These are phyloP conservation scores for Curvularia spicifera DNA, from an alignment of 2,329 filamentous ascomycete species.

Conservation along the genomic window DNA sequence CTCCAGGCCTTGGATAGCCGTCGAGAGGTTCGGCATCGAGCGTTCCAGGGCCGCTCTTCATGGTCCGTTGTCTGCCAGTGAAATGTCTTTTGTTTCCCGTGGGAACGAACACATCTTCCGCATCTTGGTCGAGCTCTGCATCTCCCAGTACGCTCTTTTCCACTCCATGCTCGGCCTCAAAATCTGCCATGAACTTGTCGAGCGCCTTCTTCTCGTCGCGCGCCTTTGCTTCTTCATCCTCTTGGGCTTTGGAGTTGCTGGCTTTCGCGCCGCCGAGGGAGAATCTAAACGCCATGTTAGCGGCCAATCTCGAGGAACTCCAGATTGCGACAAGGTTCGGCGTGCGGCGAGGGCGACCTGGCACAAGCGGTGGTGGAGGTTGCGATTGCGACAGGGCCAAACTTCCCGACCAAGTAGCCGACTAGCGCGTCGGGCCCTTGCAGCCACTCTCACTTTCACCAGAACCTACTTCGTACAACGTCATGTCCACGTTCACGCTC, in stretches of 20 bases:
- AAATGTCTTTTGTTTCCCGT: conserved; percentile 42
- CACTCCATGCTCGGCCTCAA: conserved; percentile 39
- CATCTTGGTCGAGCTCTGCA: conserved; percentile 26
- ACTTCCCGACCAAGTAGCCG: conserved; percentile 1
- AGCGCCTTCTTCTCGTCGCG: conserved; percentile 42
- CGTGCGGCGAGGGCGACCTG: conserved; percentile 2
- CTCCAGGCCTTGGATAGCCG: conserved; percentile 24
- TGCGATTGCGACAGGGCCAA: conserved; percentile 16
- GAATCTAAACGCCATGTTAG: conserved; percentile 40
- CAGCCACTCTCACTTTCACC: neutral
- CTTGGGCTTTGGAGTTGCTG: conserved; percentile 37
- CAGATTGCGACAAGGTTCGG: too few species aligned
- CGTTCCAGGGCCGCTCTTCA: conserved; percentile 45
- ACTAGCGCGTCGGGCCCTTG: conserved; percentile 24
- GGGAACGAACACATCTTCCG: conserved; percentile 37
- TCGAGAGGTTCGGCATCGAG: conserved; percentile 36
- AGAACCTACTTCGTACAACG: conserved; percentile 4
- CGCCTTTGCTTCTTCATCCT: conserved; percentile 41
- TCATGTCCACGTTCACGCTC: conserved; percentile 4
- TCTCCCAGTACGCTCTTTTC: conserved; percentile 36
- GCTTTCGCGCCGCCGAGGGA: conserved; percentile 35
- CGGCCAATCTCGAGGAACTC: too few species aligned
- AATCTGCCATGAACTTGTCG: conserved; percentile 42
- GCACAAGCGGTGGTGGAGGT: conserved; percentile 10
- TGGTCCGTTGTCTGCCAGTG: conserved; percentile 36